Evolutionary conservation across 1,284 basidiomycete species (phyloP).

Genomic region (Coniophora puteana): DNA sequence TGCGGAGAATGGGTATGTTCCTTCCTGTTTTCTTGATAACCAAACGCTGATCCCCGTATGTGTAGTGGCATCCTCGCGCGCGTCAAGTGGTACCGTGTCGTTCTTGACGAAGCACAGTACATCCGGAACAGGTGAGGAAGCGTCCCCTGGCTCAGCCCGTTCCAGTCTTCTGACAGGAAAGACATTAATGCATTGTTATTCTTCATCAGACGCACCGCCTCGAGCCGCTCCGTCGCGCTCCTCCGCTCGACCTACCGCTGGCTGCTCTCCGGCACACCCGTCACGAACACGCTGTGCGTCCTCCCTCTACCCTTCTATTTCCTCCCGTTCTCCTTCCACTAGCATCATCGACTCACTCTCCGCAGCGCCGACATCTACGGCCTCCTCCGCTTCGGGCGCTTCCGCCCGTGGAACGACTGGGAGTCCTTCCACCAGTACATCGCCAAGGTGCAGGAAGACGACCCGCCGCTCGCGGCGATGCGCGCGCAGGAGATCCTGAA

Average conservation of each 20-base stretch:
- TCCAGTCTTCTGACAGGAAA: not conserved
- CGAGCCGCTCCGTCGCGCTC: conserved; percentile 54
- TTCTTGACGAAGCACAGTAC: conserved; percentile 70
- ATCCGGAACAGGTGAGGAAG: conserved; percentile 58
- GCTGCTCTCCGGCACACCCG: conserved; percentile 71
- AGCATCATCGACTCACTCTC: conserved; percentile 3
- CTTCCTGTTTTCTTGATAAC: not conserved
- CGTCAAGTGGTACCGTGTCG: conserved; percentile 55
- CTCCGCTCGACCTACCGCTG: conserved; percentile 61
- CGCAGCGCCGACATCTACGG: conserved; percentile 65
- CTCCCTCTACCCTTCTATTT: not conserved
- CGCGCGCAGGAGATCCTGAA: conserved; percentile 60
- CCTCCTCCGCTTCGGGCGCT: conserved; percentile 60
- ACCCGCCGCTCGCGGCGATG: conserved; percentile 50
- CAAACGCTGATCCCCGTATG: not conserved
- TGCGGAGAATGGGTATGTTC: conserved; percentile 41
- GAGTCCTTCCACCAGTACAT: conserved; percentile 52
- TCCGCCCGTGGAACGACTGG: conserved; percentile 71
- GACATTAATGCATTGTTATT: not conserved
- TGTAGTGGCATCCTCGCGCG: conserved; percentile 51
- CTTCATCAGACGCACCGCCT: conserved; percentile 43
- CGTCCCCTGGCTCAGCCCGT: too few species aligned
- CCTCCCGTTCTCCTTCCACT: not conserved
- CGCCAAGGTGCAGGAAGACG: conserved; percentile 47
- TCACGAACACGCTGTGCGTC: conserved; percentile 61